These are phyloP conservation scores for Knufia petricola DNA, from an alignment of 2,329 filamentous ascomycete species.

Conservation along the genomic window DNA sequence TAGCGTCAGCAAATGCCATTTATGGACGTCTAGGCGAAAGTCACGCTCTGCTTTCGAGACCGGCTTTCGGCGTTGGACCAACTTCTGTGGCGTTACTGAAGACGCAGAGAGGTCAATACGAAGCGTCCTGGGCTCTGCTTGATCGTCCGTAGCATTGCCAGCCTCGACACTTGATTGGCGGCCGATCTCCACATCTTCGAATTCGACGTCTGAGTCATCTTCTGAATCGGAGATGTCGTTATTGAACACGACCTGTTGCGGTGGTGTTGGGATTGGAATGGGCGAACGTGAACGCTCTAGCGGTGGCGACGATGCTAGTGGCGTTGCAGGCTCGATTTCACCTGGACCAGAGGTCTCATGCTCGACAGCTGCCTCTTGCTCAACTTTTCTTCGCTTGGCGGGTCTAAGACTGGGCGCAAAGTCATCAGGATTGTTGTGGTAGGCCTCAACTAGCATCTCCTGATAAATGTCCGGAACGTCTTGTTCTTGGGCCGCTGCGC, in stretches of 20 bases:
- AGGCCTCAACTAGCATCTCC: slow-evolving; percentile 31
- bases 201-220: slow-evolving; percentile 48
- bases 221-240: slow-evolving; percentile 39
- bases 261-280: slow-evolving; percentile 1
- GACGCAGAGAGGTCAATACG: slow-evolving; percentile 27
- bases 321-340: no score
- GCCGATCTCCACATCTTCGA: slow-evolving; percentile 45
- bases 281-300: background rate
- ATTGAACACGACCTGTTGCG: slow-evolving; percentile 25
- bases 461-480: slow-evolving; percentile 31
- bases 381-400: slow-evolving; percentile 32
- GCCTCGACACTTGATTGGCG: slow-evolving; percentile 29
- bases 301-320: background rate
- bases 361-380: slow-evolving; percentile 17
- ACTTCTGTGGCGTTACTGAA: slow-evolving; percentile 9
- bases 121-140: slow-evolving; percentile 31
- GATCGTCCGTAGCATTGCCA: slow-evolving; percentile 20
- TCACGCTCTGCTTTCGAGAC: slow-evolving; percentile 49
- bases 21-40: slow-evolving; percentile 67
- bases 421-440: slow-evolving; percentile 15
- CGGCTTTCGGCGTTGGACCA: slow-evolving; percentile 38
- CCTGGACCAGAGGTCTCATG: background rate
- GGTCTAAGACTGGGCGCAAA: slow-evolving; percentile 24
- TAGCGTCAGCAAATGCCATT: slow-evolving; percentile 73
- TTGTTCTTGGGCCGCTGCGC: slow-evolving; percentile 19